Base-by-base conservation (phyloP, 306 rosid genomes). In the Glycine latifolia region DNA sequence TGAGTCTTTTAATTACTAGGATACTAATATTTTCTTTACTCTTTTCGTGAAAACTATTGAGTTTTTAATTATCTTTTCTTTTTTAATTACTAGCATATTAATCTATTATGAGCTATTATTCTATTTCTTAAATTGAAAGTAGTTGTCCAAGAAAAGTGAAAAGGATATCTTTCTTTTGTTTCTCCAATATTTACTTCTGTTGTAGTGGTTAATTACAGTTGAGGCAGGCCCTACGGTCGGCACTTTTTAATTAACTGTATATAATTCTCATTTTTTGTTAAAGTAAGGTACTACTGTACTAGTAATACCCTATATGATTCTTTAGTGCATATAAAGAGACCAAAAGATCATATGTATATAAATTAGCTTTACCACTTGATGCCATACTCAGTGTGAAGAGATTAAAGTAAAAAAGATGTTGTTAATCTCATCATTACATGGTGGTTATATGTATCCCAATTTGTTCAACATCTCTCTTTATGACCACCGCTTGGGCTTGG, bases 121-220 rank as follows among this genome's bases (percentile, higher is more conserved):
- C 2, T 14, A 41, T 73, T 67, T 39, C 52, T 4, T 4, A 73
- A 54, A 75, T 48, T 63, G 31, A 47, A 61, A 74, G 76, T 70
- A 48, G 67, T 73, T 49, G 48, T 86, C 58, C 10, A 46, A 17
- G 10, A 80, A 84, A 43, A 60, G 81, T 60, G 66, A 68, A 84
- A 59, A 79, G 68, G 39, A 14, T 60, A 68, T 54, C 16, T 75
- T 71, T 76, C 16, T 15, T 76, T 62, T 82, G 71, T 33, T 71
- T 79, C 60, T 11, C 14, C 47, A 26, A 60, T 71, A 73, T 85
- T 85, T 66, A 86, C 85, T 84, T 86, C 92, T n/a, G 94, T 92
- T 92, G 89, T 86, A 86, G 91, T 84, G 88, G 95, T 89, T 92
- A 85, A 13, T 86, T 86, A 86, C 91, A 66, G 93, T 92, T 94